Percentiles rank a stretch among this genome's conserved stretches.
phyloP scores from a whole-genome alignment of 805 yeast genomes.

The Candida boidinii region DNA sequence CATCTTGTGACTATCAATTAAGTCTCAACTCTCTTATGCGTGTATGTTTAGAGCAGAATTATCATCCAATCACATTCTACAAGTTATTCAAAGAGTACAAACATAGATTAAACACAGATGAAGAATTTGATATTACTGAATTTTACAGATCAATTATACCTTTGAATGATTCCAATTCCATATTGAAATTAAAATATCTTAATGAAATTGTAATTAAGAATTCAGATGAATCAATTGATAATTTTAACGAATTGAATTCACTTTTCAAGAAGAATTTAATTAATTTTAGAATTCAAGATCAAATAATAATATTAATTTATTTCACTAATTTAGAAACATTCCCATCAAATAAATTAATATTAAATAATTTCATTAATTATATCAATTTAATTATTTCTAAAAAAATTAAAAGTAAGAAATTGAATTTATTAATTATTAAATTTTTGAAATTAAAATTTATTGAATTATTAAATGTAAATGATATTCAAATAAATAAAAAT shows the following conservation, averaged over 20 bases:
- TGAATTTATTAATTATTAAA: too few species aligned
- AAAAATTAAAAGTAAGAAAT: not conserved
- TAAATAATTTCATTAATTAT: not conserved
- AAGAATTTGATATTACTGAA: not conserved
- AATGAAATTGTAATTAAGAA: slow-evolving; percentile 18
- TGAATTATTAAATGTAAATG: too few species aligned
- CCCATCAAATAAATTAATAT: slow-evolving; percentile 13
- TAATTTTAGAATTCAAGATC: slow-evolving; percentile 11
- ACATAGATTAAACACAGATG: slow-evolving; percentile 6
- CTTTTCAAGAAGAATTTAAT: slow-evolving; percentile 13
- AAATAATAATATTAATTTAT: slow-evolving; percentile 15
- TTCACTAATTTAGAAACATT: slow-evolving; percentile 18
- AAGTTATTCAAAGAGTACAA: slow-evolving; percentile 20
- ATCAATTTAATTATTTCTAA: not conserved
- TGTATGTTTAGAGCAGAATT: slow-evolving; percentile 14
- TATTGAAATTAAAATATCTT: slow-evolving; percentile 19
- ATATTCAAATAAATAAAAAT: too few species aligned
- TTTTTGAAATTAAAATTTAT: too few species aligned
- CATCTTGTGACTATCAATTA: too few species aligned
- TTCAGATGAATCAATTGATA: slow-evolving; percentile 11
- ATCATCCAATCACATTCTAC: slow-evolving; percentile 17
- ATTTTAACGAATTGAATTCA: slow-evolving; percentile 14
- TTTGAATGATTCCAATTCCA: slow-evolving; percentile 2
- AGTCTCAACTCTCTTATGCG: too few species aligned
- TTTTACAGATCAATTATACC: slow-evolving; percentile 1